Base-by-base conservation (phyloP, 331 rosid genomes). In the Malus hybrid region DNA sequence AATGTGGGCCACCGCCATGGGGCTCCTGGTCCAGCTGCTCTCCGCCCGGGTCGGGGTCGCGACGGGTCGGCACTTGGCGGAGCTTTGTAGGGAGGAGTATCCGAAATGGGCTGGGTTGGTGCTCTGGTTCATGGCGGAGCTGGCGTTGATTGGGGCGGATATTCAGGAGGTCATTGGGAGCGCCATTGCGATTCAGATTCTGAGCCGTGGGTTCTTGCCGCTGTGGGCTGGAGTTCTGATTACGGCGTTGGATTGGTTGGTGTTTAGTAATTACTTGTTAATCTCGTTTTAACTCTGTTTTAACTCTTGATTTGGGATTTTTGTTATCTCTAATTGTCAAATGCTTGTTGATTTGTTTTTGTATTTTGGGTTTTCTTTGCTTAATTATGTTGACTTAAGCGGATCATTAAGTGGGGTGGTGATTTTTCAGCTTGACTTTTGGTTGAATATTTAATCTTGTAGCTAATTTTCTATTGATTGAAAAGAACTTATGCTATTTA, bases 141-240 rank as follows among this genome's bases (percentile, higher is more conserved):
- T 92, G 66, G 96, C 97, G 20, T 75, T 92, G 59, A 92, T 92
- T 81, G 97, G 93, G 14, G 97, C 97, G 18, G 97, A 92, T 77
- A 92, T 92, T 88, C 96, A 92, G 71, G 97, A 92, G 86, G 97
- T 92, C 14, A 92, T 92, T 74, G 97, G 97, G 50, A 92, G 97
- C 85, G 97, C 97, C 65, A 90, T 92, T 50, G 97, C 97, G 69
- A 85, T 91, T 32, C 97, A 90, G 83, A 92, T 92, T 81, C 90
- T 92, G 16, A 92, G 96, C 79, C 82, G 72, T 9, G 96, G 97
- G 8, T 31, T 88, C 29, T 72, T 92, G 70, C 96, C 96, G 6
- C 91, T 92, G 15, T 92, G 97, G 97, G 96, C 82, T 42, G 97
- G 97, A 42, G 97, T 92, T 57, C 77, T 92, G 7, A 92, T 92